phyloP scores from a whole-genome alignment of 768 basidiomycete genomes.

The Calocybe indica region DNA sequence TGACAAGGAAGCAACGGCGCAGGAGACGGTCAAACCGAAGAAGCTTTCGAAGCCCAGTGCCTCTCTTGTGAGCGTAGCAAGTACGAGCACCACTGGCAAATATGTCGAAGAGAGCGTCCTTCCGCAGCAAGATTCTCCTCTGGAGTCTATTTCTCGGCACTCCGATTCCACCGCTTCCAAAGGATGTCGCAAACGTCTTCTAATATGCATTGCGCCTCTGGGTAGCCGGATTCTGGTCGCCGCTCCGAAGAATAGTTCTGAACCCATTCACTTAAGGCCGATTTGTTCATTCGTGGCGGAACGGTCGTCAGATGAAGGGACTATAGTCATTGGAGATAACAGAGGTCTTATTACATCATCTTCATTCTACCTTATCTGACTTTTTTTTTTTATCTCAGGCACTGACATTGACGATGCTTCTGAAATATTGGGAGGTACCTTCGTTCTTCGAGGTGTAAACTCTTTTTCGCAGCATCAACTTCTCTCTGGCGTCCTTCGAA shows the following conservation, averaged over 20 bases:
- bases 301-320: no score
- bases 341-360: no score
- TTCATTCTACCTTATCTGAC: no score
- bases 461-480: constrained; percentile 35
- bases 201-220: constrained; percentile 44
- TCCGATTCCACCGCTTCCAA: background rate
- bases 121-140: constrained; percentile 14
- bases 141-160: constrained; percentile 18
- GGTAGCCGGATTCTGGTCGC: constrained; percentile 22
- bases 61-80: constrained; percentile 1
- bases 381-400: no score
- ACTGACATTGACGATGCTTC: no score
- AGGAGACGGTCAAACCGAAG: constrained; percentile 2
- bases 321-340: no score
- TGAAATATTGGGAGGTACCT: constrained; percentile 54
- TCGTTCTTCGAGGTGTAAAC: constrained; percentile 42
- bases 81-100: background rate
- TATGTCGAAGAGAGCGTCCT: constrained; percentile 14
- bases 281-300: no score
- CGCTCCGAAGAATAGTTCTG: constrained; percentile 34
- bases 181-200: constrained; percentile 32
- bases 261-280: constrained; percentile 3
- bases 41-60: constrained; percentile 4
- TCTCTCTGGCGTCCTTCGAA: constrained; percentile 42
- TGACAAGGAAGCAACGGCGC: constrained; percentile 15